Conservation (phyloP, 257 asterid species). For the Capsicum chinense region DNA sequence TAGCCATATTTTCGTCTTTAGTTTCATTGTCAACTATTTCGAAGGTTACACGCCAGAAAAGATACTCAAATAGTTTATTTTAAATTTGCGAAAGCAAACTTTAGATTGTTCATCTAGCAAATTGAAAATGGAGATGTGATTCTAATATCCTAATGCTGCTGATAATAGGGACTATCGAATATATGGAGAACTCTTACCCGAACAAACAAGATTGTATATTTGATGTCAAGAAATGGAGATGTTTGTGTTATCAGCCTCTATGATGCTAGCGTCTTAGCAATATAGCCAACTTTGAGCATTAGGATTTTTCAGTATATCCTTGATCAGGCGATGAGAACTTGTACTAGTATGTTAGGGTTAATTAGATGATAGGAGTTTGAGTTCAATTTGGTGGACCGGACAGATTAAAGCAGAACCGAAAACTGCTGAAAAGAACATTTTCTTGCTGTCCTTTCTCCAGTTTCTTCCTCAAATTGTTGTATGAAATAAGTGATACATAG, state of each 20-base stretch:
- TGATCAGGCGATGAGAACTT: neutral
- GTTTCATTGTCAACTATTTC: too few relatives aligned
- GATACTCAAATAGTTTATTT: too few relatives aligned
- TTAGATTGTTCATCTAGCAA: neutral
- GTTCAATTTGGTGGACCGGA: neutral
- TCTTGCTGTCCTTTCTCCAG: neutral
- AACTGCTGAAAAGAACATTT: neutral
- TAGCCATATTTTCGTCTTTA: neutral
- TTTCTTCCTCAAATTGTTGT: neutral
- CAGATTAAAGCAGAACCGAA: neutral
- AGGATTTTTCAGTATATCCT: neutral
- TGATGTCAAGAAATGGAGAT: conserved; percentile 10
- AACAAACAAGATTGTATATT: neutral
- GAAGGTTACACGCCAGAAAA: neutral
- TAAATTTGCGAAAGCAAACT: too few relatives aligned
- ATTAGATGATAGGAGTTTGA: conserved; percentile 2
- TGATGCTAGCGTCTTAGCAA: neutral
- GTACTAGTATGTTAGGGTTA: neutral
- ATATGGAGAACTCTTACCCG: neutral
- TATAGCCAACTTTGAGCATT: neutral
- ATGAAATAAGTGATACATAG: neutral
- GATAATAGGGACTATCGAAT: neutral
- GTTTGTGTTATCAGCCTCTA: conserved; percentile 13
- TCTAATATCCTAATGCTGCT: neutral
- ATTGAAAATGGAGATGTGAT: neutral